Base-by-base conservation (phyloP, 352 stramenopile species). In the Peronospora belbahrii region DNA sequence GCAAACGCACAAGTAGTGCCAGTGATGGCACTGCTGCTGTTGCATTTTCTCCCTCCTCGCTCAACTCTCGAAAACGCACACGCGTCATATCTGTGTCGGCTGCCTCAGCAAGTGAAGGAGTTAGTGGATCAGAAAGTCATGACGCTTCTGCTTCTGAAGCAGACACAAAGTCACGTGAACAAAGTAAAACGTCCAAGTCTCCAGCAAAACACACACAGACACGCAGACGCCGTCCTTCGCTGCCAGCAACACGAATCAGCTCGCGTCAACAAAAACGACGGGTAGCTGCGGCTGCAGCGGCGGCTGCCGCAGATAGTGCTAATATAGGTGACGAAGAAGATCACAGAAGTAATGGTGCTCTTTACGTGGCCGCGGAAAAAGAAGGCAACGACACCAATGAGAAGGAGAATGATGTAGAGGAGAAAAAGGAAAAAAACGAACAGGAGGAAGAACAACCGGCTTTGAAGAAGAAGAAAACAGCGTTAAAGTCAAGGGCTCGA, bases 181-280 rank as follows among this genome's bases (percentile, higher is more conserved):
- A 47, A 15, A 45, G 27, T 14, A 71, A 60, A 25, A 34, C 44
- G 9, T 20, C 41, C 0, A 62, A 59, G 38, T 62, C 61, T 6
- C 41, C 48, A 22, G 42, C 54, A n/a, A 81, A 76, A 39, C 61
- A 62, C 2, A 30, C 55, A 36, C 42, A 65, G 20, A 10, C 67
- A 10, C 64, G 74, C 2, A 77, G 72, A 34, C 68, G 70, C 6
- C 67, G 70, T 2, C 63, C 68, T 0, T 52, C 75, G 9, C 33
- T 74, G 1, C 70, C 60, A 3, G 74, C 77, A 23, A 89, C 77
- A 23, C 69, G 77, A 19, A 59, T 50, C 24, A 89, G 77, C 34
- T 89, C 77, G 13, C 73, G 77, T 17, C 74, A 87, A 48, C 62
- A 76, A 33, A 86, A 85, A 35, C 63, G 70, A 6, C 59, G 74